A percentile compares a stretch with the other conserved stretches of the same genome.
Conservation (phyloP, 2,329 filamentous ascomycete genomes). For the Sodiomyces alkalinus region DNA sequence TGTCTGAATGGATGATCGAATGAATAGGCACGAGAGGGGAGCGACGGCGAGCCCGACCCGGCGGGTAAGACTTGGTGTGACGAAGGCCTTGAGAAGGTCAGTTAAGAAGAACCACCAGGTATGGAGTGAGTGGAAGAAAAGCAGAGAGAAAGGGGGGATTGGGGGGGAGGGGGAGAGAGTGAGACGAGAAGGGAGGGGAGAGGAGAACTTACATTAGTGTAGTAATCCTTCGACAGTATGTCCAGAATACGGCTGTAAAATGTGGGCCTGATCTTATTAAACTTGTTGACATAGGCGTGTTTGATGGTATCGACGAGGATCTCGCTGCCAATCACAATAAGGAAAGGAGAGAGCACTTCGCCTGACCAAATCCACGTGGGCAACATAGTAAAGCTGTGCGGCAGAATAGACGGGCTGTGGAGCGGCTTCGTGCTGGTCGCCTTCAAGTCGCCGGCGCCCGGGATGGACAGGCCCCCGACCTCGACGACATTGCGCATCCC, state of each 20-base stretch:
- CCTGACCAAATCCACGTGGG: conserved; percentile 64
- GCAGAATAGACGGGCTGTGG: conserved; percentile 61
- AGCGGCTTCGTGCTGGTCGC: conserved; percentile 43
- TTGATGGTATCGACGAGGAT: conserved; percentile 96
- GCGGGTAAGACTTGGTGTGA: conserved; percentile 76
- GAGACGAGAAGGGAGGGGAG: too few relatives aligned
- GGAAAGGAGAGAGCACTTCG: conserved; percentile 81
- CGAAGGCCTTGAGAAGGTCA: conserved; percentile 50
- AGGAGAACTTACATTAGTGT: conserved; percentile 65
- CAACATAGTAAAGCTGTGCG: conserved; percentile 79
- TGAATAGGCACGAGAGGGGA: conserved; percentile 86
- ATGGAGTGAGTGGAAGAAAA: too few relatives aligned
- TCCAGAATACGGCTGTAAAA: conserved; percentile 87
- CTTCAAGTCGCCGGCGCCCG: conserved; percentile 32
- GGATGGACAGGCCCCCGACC: conserved; percentile 66
- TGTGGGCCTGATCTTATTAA: conserved; percentile 88
- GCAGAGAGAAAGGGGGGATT: neutral
- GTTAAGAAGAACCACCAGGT: neutral
- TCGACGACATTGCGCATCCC: conserved; percentile 93
- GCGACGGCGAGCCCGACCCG: conserved; percentile 83
- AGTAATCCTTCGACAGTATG: conserved; percentile 93
- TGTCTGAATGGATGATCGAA: conserved; percentile 84
- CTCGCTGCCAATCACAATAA: conserved; percentile 88
- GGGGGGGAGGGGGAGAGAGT: neutral
- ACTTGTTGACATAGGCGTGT: conserved; percentile 95